These are phyloP conservation scores for Trichosporon sp. DNA, from an alignment of 1,284 basidiomycete species.

Conservation along the genomic window DNA sequence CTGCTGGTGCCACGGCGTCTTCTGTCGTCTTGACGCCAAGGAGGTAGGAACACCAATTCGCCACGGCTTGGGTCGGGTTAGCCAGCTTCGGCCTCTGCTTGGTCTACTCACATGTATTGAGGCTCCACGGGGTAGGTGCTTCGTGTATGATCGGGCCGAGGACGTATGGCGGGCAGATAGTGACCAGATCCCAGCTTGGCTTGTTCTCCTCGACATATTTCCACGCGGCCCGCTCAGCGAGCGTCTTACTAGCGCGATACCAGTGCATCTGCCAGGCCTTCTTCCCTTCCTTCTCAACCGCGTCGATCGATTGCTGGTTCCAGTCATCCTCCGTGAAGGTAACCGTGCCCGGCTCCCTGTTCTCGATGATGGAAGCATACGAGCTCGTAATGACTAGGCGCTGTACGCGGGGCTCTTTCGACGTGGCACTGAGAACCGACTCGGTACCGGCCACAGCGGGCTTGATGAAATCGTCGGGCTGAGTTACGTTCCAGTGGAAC, in stretches of 20 bases:
- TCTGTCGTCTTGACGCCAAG: conserved; percentile 23
- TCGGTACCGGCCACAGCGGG: conserved; percentile 50
- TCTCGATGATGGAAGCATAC: conserved; percentile 37
- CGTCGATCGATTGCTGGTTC: conserved; percentile 25
- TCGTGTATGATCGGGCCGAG: conserved; percentile 29
- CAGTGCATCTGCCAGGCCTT: conserved; percentile 27
- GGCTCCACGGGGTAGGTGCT: conserved; percentile 12
- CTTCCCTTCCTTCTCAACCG: conserved; percentile 27
- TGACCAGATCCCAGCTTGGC: conserved; percentile 21
- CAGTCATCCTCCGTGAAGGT: conserved; percentile 29
- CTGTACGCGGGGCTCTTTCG: conserved; percentile 31
- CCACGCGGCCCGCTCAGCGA: conserved; percentile 44
- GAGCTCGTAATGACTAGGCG: conserved; percentile 50
- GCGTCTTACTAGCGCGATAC: conserved; percentile 43
- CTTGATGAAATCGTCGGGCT: conserved; percentile 44
- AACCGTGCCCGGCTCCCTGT: conserved; percentile 20
- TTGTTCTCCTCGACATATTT: conserved; percentile 35
- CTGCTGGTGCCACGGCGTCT: conserved; percentile 24
- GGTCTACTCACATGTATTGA: conserved; percentile 25
- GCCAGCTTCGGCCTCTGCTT: neutral
- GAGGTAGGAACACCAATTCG: conserved; percentile 25
- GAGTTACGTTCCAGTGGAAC: conserved; percentile 28
- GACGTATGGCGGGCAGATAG: conserved; percentile 28
- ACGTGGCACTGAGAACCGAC: conserved; percentile 37
- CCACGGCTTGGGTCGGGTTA: conserved; percentile 19